Evolutionary conservation across 2,329 filamentous ascomycete genomes (phyloP).

Genomic region (Fusarium sp.): DNA sequence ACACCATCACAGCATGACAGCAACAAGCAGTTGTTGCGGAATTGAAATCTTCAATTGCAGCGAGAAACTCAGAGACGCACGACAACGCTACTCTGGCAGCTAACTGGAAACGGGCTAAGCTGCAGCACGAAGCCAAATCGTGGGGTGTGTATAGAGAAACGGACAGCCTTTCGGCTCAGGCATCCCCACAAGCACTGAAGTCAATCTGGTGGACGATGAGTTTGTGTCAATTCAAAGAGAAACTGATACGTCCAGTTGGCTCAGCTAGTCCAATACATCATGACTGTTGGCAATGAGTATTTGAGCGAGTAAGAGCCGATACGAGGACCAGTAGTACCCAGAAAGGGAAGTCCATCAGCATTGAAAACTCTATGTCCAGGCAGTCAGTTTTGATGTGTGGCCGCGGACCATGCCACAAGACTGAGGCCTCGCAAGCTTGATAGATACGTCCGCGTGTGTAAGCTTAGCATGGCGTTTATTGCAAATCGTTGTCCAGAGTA

Average conservation of each 20-base stretch:
- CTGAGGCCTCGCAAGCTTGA: conserved; percentile 19
- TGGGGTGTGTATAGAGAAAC: conserved; percentile 39
- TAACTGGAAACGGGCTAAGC: conserved; percentile 42
- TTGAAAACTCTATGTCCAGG: not conserved
- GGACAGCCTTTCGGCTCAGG: conserved; percentile 19
- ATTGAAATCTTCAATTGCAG: conserved; percentile 11
- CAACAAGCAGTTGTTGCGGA: conserved; percentile 5
- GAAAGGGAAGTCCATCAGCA: conserved; percentile 22
- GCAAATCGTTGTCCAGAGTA: not conserved
- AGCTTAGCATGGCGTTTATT: conserved; percentile 19
- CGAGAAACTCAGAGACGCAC: conserved; percentile 35
- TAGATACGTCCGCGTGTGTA: conserved; percentile 2
- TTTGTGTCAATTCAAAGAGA: conserved; percentile 36
- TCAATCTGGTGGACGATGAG: conserved; percentile 34
- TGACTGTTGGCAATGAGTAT: conserved; percentile 8
- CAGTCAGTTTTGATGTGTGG: not conserved
- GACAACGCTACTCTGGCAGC: conserved; percentile 34
- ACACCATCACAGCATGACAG: conserved; percentile 7
- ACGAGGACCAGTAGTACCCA: conserved; percentile 4
- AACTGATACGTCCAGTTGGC: conserved; percentile 27
- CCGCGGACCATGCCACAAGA: not conserved
- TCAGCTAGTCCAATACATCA: conserved; percentile 13
- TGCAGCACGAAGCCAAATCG: conserved; percentile 26
- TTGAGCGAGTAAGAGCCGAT: conserved; percentile 40
- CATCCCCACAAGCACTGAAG: conserved; percentile 28